These are phyloP conservation scores for Neurospora sp. DNA, from an alignment of 495 filamentous ascomycete genomes.

Conservation along the genomic window DNA sequence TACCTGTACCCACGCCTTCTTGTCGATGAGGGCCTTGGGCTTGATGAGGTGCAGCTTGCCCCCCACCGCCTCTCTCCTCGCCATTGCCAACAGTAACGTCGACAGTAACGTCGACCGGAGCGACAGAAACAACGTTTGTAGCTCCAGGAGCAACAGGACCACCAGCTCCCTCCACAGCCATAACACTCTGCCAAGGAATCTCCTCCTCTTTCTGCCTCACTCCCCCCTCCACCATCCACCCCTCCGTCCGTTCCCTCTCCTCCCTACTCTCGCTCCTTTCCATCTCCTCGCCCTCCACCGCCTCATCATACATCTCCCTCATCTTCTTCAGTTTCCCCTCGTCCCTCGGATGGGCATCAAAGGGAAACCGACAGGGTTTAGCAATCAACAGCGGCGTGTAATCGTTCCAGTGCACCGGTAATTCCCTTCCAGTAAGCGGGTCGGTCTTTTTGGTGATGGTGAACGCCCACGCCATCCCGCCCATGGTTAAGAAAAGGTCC, in stretches of 20 bases:
- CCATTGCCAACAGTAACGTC: too few species aligned
- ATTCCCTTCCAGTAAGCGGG: slow-evolving; percentile 20
- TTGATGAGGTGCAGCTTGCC: too few species aligned
- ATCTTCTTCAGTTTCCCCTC: slow-evolving; percentile 20
- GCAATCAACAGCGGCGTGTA: slow-evolving; percentile 44
- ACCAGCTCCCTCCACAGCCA: neutral
- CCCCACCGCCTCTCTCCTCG: too few species aligned
- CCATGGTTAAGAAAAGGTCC: slow-evolving; percentile 47
- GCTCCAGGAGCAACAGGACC: too few species aligned
- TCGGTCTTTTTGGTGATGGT: slow-evolving; percentile 37
- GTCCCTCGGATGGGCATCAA: slow-evolving; percentile 30
- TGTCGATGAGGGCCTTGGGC: too few species aligned
- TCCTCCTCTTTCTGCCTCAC: neutral
- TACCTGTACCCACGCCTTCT: too few species aligned
- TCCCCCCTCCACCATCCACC: neutral
- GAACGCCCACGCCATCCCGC: slow-evolving; percentile 49
- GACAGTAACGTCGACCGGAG: too few species aligned
- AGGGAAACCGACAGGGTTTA: slow-evolving; percentile 38
- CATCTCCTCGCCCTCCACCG: slow-evolving; percentile 18
- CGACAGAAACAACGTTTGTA: too few species aligned
- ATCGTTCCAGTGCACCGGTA: slow-evolving; percentile 38
- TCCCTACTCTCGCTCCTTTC: neutral
- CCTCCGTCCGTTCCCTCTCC: neutral
- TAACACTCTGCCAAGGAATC: neutral
- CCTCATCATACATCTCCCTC: slow-evolving; percentile 25